Evolutionary conservation across 2,329 filamentous ascomycete genomes (phyloP).

Genomic region (Chalaropsis thielavioides): DNA sequence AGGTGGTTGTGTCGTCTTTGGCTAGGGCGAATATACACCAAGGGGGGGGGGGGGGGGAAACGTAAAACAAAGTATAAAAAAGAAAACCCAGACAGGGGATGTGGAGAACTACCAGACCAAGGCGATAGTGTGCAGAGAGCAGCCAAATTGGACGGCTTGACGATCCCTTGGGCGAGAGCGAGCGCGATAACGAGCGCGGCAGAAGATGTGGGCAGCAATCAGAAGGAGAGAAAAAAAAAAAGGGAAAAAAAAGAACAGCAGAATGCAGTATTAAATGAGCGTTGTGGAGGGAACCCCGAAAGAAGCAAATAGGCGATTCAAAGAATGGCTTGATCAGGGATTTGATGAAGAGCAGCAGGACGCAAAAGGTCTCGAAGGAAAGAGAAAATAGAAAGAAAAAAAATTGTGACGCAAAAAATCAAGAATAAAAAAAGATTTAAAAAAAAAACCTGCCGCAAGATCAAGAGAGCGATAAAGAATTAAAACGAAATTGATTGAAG

Average conservation of each 20-base stretch:
- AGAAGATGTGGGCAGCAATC: neutral
- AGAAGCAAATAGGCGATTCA: neutral
- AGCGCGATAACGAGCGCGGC: neutral
- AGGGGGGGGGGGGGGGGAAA: neutral
- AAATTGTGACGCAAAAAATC: neutral
- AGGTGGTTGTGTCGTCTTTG: neutral
- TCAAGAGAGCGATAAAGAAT: neutral
- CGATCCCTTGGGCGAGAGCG: neutral
- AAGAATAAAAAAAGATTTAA: neutral
- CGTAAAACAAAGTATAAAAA: neutral
- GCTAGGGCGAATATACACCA: neutral
- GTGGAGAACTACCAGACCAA: neutral
- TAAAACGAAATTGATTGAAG: neutral
- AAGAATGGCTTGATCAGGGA: neutral
- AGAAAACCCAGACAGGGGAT: neutral
- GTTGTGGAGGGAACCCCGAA: neutral
- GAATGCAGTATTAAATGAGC: conserved; percentile 1
- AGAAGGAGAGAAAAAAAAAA: neutral
- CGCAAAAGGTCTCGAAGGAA: conserved; percentile 1
- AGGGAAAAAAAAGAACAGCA: neutral
- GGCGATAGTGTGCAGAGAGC: neutral
- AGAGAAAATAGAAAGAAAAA: neutral
- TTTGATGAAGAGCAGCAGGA: neutral
- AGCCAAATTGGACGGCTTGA: neutral
- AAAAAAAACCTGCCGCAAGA: neutral